A percentile compares a stretch with the other conserved stretches of the same genome.
These are phyloP conservation scores for Oemleria cerasiformis DNA, from an alignment of 306 rosid species.

Conservation along the genomic window DNA sequence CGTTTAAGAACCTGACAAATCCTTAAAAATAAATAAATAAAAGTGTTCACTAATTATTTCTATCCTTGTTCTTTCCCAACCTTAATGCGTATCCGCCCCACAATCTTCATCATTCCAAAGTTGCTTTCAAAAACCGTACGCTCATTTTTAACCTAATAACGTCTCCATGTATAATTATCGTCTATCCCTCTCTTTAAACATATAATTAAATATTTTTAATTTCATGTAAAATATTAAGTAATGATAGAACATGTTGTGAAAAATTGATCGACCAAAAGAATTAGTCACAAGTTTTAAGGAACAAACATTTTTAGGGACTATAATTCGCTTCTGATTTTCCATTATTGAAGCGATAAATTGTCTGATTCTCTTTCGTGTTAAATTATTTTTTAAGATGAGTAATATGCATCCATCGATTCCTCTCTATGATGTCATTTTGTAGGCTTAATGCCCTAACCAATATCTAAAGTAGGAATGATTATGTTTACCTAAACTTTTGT, in stretches of 20 bases:
- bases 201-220: no score
- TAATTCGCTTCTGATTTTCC: no score
- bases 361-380: no score
- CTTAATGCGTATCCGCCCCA: conserved; percentile 18
- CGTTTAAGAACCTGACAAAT: conserved; percentile 13
- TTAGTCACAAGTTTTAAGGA: no score
- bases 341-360: no score
- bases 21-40: background rate
- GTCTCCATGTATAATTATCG: no score
- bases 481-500: conserved; percentile 18
- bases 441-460: conserved; percentile 15
- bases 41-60: background rate
- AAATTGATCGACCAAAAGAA: no score
- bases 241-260: no score
- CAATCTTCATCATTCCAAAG: background rate
- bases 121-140: background rate
- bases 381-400: background rate
- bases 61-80: conserved; percentile 20
- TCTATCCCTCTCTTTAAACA: no score
- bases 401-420: background rate
- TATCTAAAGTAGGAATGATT: conserved; percentile 22
- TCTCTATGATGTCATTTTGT: background rate
- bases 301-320: no score
- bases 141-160: no score
- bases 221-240: no score